phyloP scores from a whole-genome alignment of 495 filamentous ascomycete species.

The Talaromyces proteolyticus region DNA sequence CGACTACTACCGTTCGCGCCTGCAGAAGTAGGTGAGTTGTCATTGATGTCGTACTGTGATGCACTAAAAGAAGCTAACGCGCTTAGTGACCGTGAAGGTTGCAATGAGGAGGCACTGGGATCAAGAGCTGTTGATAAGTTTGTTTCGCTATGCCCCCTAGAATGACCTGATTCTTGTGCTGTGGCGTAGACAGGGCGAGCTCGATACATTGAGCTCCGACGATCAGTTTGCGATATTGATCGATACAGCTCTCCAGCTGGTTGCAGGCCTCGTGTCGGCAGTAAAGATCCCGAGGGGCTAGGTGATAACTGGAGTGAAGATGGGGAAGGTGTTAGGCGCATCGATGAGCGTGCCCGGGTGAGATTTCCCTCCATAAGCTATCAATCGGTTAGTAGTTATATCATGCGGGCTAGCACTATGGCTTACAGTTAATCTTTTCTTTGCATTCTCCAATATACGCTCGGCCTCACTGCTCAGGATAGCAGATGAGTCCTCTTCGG shows the following conservation, averaged over 20 bases:
- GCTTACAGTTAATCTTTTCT: constrained; percentile 77
- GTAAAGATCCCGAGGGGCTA: constrained; percentile 20
- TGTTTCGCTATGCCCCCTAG: constrained; percentile 52
- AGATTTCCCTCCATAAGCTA: constrained; percentile 93
- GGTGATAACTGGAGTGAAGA: constrained; percentile 36
- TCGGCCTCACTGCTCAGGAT: constrained; percentile 79
- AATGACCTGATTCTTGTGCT: constrained; percentile 36
- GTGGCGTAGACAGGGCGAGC: constrained; percentile 29
- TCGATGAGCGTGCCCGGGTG: constrained; percentile 67
- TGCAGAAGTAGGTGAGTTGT: constrained; percentile 32
- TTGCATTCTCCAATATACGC: constrained; percentile 84
- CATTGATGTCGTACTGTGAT: constrained; percentile 27
- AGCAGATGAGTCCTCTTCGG: constrained; percentile 56
- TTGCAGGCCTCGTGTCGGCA: constrained; percentile 20
- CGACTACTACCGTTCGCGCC: constrained; percentile 34
- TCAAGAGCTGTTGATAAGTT: constrained; percentile 38
- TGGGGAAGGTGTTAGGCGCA: constrained; percentile 53
- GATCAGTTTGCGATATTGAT: constrained; percentile 37
- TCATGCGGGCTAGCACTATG: background rate
- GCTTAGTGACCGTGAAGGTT: constrained; percentile 35
- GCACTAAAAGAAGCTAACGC: constrained; percentile 35
- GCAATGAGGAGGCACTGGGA: constrained; percentile 15
- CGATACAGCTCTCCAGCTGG: constrained; percentile 35
- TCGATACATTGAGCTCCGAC: constrained; percentile 26
- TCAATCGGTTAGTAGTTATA: constrained; percentile 11